These are phyloP conservation scores for Exidia glandulosa DNA, from an alignment of 768 basidiomycete genomes.

Conservation along the genomic window DNA sequence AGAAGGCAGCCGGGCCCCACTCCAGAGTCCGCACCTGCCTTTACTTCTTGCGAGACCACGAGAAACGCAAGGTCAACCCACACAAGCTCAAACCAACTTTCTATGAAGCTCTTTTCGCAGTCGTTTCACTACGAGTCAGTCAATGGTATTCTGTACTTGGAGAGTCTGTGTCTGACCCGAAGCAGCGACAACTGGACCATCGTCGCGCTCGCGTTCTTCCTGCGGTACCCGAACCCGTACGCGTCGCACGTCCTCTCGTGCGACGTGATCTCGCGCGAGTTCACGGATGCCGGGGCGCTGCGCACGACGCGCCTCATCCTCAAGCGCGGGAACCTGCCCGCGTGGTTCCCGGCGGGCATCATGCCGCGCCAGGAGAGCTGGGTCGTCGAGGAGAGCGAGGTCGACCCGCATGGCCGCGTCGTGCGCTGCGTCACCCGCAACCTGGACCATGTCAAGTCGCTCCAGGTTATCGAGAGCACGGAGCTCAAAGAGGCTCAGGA, in stretches of 20 bases:
- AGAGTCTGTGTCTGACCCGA: conserved; percentile 1
- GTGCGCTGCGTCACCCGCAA: conserved; percentile 78
- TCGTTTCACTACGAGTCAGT: conserved; percentile 49
- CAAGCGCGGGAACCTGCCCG: conserved; percentile 82
- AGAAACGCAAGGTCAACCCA: background rate
- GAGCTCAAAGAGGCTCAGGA: conserved; percentile 55
- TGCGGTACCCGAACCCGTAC: conserved; percentile 93
- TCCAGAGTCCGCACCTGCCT: background rate
- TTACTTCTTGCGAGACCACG: background rate
- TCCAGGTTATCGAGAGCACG: conserved; percentile 83
- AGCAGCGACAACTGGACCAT: conserved; percentile 86
- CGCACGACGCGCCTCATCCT: conserved; percentile 84
- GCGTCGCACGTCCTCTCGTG: conserved; percentile 89
- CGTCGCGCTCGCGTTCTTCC: conserved; percentile 85
- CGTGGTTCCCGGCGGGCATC: conserved; percentile 83
- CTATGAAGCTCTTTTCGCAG: conserved; percentile 45
- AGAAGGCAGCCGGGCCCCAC: background rate
- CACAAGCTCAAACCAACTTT: background rate
- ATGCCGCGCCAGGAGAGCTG: conserved; percentile 80
- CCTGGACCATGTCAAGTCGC: conserved; percentile 86
- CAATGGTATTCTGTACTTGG: background rate
- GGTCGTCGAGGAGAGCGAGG: conserved; percentile 92
- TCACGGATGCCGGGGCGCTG: conserved; percentile 64
- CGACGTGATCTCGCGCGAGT: conserved; percentile 81
- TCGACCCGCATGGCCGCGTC: conserved; percentile 70